Base-by-base conservation (phyloP, 371 early-diverging fungal genomes). In the Mortierella sp. region DNA sequence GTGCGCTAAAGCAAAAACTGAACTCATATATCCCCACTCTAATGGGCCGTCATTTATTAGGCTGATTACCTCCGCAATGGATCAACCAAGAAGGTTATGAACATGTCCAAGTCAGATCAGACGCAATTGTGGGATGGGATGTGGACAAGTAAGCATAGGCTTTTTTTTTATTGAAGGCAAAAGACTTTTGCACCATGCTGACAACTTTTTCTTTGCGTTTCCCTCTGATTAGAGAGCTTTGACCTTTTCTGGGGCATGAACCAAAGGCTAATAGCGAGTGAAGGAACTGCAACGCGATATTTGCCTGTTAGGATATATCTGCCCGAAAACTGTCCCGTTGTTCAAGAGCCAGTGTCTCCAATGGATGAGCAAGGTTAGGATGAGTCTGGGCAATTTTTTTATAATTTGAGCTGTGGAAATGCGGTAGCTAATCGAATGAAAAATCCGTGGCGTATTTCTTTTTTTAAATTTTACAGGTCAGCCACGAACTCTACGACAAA, bases 11-110 rank as follows among this genome's bases (percentile, higher is more conserved):
- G 31, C 13, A 26, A 26, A 42, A 22, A 42, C 7, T 2, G 35
- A 35, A 13, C 40, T 5, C 2, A 1, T n/a, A 23, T 13, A 8
- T 22, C 62, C 26, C 37, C 2, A 26, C 19, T 40, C 26, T 34
- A n/a, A 15, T 29, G 2, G 47, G 0, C 42, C 1, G 15, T 2
- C 9, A 7, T 51, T 47, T 2, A 0, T 40, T 45, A 93, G 91
- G 91, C 93, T 6, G 95, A 94, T 70, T 93, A 88, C 73, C 82
- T 94, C 9, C 88, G 93, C 8, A 84, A 89, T 70, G 92, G 92
- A 15, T 85, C 85, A 6, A 92, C 90, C 23, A 93, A 93, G 66
- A 86, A 86, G 47, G 89, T 93, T 26, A 93, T 94, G 93, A 88
- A 90, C 45, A 79, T 94, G 64, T 87, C 91, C 17, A 92, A 90